Conservation (phyloP, 2,329 filamentous ascomycete species). For the Apiospora kogelbergensis region DNA sequence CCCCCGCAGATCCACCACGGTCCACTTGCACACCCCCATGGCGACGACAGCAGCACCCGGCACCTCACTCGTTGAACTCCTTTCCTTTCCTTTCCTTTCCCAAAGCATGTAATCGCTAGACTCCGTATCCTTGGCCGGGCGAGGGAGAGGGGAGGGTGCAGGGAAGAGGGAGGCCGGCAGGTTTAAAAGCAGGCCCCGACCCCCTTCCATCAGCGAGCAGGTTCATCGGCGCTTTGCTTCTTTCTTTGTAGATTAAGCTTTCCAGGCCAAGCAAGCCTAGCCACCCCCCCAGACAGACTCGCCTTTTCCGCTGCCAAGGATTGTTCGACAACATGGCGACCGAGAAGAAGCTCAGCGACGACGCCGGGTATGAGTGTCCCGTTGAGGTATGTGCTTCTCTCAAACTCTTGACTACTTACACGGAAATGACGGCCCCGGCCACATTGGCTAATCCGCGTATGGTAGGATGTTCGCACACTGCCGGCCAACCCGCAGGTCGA, state of each 20-base stretch:
- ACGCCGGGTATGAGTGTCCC: neutral
- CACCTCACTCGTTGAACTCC: neutral
- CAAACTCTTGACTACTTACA: neutral
- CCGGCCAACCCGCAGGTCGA: conserved; percentile 10
- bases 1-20: neutral
- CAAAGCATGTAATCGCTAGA: neutral
- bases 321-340: neutral
- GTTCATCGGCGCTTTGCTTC: neutral
- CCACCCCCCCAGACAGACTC: neutral
- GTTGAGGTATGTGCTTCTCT: neutral
- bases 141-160: neutral
- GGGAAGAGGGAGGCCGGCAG: neutral
- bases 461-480: neutral
- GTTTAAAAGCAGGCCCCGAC: neutral
- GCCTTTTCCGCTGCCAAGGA: neutral
- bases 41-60: neutral
- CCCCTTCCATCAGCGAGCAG: neutral
- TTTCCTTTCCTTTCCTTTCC: conserved; percentile 4
- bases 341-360: neutral
- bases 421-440: neutral
- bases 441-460: neutral
- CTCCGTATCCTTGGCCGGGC: neutral
- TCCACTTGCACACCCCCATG: neutral
- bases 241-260: neutral
- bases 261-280: neutral